Base-by-base conservation (phyloP, 108 stramenopile genomes). In the Nitzschia sp. region DNA sequence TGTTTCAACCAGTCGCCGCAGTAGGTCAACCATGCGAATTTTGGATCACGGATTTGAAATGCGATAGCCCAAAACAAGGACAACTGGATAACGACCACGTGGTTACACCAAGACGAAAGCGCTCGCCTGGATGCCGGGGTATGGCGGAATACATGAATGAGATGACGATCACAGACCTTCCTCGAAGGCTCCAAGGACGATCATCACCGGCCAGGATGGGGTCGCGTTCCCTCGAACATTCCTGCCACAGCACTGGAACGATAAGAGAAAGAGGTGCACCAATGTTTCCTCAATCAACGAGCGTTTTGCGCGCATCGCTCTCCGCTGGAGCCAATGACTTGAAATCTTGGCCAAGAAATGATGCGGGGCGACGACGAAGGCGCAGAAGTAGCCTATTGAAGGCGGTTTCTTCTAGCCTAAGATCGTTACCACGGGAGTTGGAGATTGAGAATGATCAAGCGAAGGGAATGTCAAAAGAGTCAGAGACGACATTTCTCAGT, bases 321-420 rank as follows among this genome's bases (percentile, higher is more conserved):
- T 51, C 49, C 19, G 49, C 49, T 23, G 49, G 49, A n/a, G 49
- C 49, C 11, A 51, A 21, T 51, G 49, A 51, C 21, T 19, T 51
- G 11, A 19, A 9, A 8, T 51, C 49, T 21, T 51, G 49, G 49
- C n/a, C n/a, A n/a, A n/a, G n/a, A n/a, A 51, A 8, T 17, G 18
- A 21, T 19, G n/a, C 49, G 5, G n/a, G 21, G 4, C 49, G 49
- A 19, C 21, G 49, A 17, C 11, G 49, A 51, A 17, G 49, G 21
- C 49, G 49, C 11, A 8, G 27, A 58, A 4, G 21, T 29, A 25
- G 29, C 27, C 27, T 58, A 29, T 33, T 58, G 57, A 8, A 58
- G 27, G 49, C 18, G 4, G 49, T 51, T 19, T 51, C 49, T 8
- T 5, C 49, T 19, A 51, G 49, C n/a, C 19, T 51, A 21, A 51